phyloP scores from a whole-genome alignment of 371 early-diverging fungal species.

The Mucor irregularis region DNA sequence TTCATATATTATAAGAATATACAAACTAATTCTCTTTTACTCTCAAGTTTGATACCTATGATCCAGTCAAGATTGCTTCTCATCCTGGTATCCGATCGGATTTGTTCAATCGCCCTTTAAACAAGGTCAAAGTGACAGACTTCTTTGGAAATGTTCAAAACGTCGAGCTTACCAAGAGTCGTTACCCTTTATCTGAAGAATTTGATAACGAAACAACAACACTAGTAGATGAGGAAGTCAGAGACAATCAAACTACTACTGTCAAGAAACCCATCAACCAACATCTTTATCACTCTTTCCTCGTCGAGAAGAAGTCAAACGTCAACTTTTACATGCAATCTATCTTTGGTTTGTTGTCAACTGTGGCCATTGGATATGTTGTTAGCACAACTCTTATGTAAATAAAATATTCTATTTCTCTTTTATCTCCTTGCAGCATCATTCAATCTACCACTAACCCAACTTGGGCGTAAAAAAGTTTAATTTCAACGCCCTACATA shows the following conservation, averaged over 20 bases:
- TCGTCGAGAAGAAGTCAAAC: slow-evolving; percentile 7
- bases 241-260: background rate
- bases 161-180: slow-evolving; percentile 71
- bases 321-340: slow-evolving; percentile 2
- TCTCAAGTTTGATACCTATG: slow-evolving; percentile 77
- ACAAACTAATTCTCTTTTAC: background rate
- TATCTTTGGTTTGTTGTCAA: slow-evolving; percentile 4
- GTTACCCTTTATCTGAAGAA: slow-evolving; percentile 32
- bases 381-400: slow-evolving; percentile 3
- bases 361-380: slow-evolving; percentile 7
- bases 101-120: slow-evolving; percentile 72
- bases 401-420: slow-evolving; percentile 1
- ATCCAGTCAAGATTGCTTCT: slow-evolving; percentile 72
- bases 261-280: background rate
- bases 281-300: slow-evolving; percentile 14
- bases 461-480: no score
- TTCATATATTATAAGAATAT: background rate
- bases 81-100: slow-evolving; percentile 85
- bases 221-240: background rate
- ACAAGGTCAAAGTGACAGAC: slow-evolving; percentile 83
- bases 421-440: no score
- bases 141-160: slow-evolving; percentile 94
- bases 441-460: no score
- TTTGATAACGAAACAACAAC: background rate
- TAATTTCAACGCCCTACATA: no score